Base-by-base conservation (phyloP, 108 stramenopile species). In the Thalassiosira profunda region DNA sequence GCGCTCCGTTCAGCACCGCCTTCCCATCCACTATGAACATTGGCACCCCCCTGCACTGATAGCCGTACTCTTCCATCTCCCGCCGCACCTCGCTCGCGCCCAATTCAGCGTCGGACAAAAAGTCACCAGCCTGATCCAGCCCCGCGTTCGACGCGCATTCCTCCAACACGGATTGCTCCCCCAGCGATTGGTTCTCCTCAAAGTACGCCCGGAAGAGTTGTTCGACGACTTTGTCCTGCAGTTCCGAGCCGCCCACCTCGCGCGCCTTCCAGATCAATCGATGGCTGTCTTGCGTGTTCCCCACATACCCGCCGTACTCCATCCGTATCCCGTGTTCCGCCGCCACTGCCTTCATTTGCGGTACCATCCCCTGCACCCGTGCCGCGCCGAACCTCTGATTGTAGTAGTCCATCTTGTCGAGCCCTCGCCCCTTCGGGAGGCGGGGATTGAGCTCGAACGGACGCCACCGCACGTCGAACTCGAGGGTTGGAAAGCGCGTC, bases 21-120 rank as follows among this genome's bases (percentile, higher is more conserved):
- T 64, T 76, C 2, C 70, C 70, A 43, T 79, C 69, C 12, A 79
- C 48, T 43, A 79, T 60, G 20, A 79, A 79, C 72, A 79, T 73
- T 11, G 77, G 77, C 25, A 79, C 77, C 38, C 77, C 77, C 24
- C 51, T 49, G 37, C 77, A 79, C 34, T 74, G 58, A 51, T 58
- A 79, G 0, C 72, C 77, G 68, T 51, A 79, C 1, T 63, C 66
- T 35, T 67, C 20, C 58, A 65, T 73, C 38, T 79, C 77, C 28
- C 45, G 43, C 15, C 15, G 20, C 14, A 79, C 77, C 55, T 73
- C 77, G 7, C 49, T 11, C 11, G 24, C 34, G 7, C 77, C 77
- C 53, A 74, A 43, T 10, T 58, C 34, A 34, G 38, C 25, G 10
- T 46, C 53, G 6, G 49, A 64, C 10, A 70, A 24, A 37, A 74